Percentiles rank a stretch among this genome's conserved stretches.
These are phyloP conservation scores for Xylaria grammica DNA, from an alignment of 495 filamentous ascomycete species.

Conservation along the genomic window DNA sequence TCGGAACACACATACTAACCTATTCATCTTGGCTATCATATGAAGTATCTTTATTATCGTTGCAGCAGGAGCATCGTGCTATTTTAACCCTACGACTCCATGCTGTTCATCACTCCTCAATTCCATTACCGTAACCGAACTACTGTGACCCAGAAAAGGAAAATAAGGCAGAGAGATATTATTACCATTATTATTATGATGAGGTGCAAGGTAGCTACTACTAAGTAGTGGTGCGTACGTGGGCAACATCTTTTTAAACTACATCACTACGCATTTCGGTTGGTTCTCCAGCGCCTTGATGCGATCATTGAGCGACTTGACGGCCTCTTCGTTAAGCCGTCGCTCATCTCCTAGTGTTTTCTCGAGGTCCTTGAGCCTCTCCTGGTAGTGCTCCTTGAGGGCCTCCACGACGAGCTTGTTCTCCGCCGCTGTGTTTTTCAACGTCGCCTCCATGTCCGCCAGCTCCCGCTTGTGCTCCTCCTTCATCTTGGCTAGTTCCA, in stretches of 20 bases:
- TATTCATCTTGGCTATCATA: no score
- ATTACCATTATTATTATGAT: background rate
- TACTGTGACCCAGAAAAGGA: no score
- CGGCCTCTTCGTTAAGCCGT: slow-evolving; percentile 25
- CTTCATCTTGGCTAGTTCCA: slow-evolving; percentile 33
- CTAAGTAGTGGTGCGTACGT: no score
- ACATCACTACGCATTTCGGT: slow-evolving; percentile 27
- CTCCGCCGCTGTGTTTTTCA: slow-evolving; percentile 32
- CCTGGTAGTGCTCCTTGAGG: slow-evolving; percentile 28
- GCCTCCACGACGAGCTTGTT: slow-evolving; percentile 32
- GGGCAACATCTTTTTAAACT: slow-evolving; percentile 17
- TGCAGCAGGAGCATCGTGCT: no score
- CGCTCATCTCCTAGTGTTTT: slow-evolving; percentile 24
- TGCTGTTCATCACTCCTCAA: no score
- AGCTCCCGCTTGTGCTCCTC: slow-evolving; percentile 36
- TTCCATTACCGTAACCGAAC: no score
- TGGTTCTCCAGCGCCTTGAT: slow-evolving; percentile 20
- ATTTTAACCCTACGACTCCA: no score
- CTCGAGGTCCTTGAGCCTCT: slow-evolving; percentile 25
- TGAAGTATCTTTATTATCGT: no score
- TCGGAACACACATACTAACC: no score
- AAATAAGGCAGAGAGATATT: no score
- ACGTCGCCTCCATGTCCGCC: slow-evolving; percentile 28
- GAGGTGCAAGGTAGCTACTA: no score
- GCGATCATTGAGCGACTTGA: slow-evolving; percentile 21